These are phyloP conservation scores for Echinosphaeria canescens DNA, from an alignment of 2,329 filamentous ascomycete genomes.

Conservation along the genomic window DNA sequence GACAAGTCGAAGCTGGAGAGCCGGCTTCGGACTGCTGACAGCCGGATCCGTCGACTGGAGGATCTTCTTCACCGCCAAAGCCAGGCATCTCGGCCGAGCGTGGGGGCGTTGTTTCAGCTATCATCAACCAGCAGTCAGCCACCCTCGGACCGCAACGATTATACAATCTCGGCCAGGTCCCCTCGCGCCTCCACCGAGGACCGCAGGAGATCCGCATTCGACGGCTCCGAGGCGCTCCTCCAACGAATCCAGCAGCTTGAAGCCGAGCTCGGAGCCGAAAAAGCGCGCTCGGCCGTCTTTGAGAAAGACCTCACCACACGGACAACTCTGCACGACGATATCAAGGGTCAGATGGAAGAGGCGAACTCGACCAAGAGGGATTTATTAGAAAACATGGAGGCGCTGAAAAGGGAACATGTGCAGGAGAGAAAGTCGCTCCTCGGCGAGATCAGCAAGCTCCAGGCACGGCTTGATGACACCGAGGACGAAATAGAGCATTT, in stretches of 20 bases:
- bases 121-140: slow-evolving; percentile 19
- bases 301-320: slow-evolving; percentile 47
- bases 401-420: slow-evolving; percentile 71
- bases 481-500: slow-evolving; percentile 85
- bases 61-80: slow-evolving; percentile 76
- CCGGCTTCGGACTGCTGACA: slow-evolving; percentile 65
- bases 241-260: slow-evolving; percentile 44
- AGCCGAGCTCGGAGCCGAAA: slow-evolving; percentile 54
- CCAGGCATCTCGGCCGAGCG: slow-evolving; percentile 29
- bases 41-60: slow-evolving; percentile 75
- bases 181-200: slow-evolving; percentile 17
- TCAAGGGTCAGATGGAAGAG: slow-evolving; percentile 56
- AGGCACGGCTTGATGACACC: slow-evolving; percentile 60
- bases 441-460: slow-evolving; percentile 55
- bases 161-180: slow-evolving; percentile 23
- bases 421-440: slow-evolving; percentile 70
- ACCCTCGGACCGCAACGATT: slow-evolving; percentile 21
- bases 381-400: slow-evolving; percentile 84
- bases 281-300: slow-evolving; percentile 39
- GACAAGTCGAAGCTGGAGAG: slow-evolving; percentile 59
- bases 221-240: slow-evolving; percentile 19
- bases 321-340: slow-evolving; percentile 33
- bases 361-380: slow-evolving; percentile 85
- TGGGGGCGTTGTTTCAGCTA: slow-evolving; percentile 30
- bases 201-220: slow-evolving; percentile 20